These are phyloP conservation scores for Castanopsis chinensis DNA, from an alignment of 306 rosid species.

Conservation along the genomic window DNA sequence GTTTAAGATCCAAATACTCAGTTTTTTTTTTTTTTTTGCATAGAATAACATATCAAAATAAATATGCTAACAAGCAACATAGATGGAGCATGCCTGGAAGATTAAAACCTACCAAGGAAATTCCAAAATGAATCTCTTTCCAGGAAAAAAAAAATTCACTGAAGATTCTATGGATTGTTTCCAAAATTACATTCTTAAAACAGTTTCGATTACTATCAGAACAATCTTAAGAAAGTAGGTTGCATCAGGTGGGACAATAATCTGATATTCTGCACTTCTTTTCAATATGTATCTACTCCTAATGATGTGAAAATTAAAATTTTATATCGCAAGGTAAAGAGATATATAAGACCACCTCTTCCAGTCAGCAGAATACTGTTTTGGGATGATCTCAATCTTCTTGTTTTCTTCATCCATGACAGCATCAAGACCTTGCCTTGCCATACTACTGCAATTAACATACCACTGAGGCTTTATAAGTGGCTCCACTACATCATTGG, in stretches of 20 bases:
- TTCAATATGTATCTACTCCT: neutral
- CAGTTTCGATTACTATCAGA: neutral
- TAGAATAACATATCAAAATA: neutral
- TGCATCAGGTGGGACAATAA: neutral
- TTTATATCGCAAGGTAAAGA: neutral
- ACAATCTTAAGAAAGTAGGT: neutral
- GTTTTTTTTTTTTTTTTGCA: neutral
- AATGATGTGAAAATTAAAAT: neutral
- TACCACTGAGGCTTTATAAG: constrained; percentile 96
- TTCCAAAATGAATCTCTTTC: neutral
- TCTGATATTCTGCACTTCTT: neutral
- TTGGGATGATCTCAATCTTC: constrained; percentile 67
- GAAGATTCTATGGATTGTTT: neutral
- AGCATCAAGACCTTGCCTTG: constrained; percentile 72
- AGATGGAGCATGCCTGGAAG: constrained; percentile 10
- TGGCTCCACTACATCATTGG: constrained; percentile 91
- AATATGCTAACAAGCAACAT: neutral
- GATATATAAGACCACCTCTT: constrained; percentile 42
- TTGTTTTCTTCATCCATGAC: constrained; percentile 62
- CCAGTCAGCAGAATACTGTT: constrained; percentile 90
- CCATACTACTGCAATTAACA: constrained; percentile 67
- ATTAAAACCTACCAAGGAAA: neutral
- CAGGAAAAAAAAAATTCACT: neutral
- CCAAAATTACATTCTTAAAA: neutral
- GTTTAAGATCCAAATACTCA: constrained; percentile 5